Evolutionary conservation across 495 filamentous ascomycete species (phyloP), one percentile per base, ranked within the genome.

Genomic region (Evernia prunastri): DNA sequence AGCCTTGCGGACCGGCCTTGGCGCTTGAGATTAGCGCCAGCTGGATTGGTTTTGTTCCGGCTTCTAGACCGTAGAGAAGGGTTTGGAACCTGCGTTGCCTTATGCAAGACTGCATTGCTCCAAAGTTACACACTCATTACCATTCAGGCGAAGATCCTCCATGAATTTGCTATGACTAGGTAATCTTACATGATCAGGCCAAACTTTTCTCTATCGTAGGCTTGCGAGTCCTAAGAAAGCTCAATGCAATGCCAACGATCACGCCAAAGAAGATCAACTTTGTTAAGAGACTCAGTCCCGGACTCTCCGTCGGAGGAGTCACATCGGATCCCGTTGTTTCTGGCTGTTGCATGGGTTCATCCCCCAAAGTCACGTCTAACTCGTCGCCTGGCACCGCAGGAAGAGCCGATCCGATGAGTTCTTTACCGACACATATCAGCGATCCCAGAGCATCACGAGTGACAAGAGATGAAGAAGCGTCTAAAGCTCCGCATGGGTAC

Each of bases 401-500:
- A 40, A 69, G 64, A 43, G 70, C 75, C 43, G 71, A 64, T 42
- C 72, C 73, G 66, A 69, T 68, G 39, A 74, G 64, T 71, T 71
- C 72, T 75, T 77, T 36, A 62, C 17, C 59, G n/a, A 60, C 23
- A 73, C 63, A 63, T 40, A 79, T 79, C 76, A 79, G 77, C 74
- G 68, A 72, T 65, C 69, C 68, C 65, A 66, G 56, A 66, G 49
- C 63, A 59, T 74, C 40, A 42, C 63, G 58, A 29, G 56, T 63
- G 58, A 68, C 60, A 70, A 63, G 66, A 59, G 68, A 66, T 62
- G 53, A 60, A 67, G 66, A 67, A 70, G 67, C 65, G 71, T 81
- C 83, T 90, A 97, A 77, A 97, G 90, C 78, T 97, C 94, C 78
- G 87, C 86, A 77, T 95, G 89, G 83, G 90, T 97, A 98, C 94